Conservation (phyloP, 768 basidiomycete species). For the Antrodiella citrinella region DNA sequence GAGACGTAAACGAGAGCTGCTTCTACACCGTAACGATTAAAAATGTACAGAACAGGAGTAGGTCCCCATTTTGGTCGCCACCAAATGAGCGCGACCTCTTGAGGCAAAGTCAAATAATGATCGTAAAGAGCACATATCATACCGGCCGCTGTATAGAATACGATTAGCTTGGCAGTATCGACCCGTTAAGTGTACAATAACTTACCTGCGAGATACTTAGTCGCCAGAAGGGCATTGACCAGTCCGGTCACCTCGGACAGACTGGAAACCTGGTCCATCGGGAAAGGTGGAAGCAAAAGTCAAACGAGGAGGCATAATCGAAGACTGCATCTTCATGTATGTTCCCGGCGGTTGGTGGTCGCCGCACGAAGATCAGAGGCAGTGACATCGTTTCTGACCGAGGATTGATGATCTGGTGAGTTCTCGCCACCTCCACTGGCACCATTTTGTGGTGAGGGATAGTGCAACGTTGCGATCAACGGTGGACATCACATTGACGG, state of each 20-base stretch:
- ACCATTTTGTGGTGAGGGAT: too few species aligned
- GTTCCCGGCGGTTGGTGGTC: too few species aligned
- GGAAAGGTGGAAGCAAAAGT: not conserved
- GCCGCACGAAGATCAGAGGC: too few species aligned
- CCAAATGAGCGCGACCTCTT: conserved; percentile 4
- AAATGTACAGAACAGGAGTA: conserved; percentile 1
- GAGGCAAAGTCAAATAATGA: not conserved
- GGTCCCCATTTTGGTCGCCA: not conserved
- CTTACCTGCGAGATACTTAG: conserved; percentile 3
- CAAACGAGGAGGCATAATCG: not conserved
- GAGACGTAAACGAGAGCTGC: conserved; percentile 2
- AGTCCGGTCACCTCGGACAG: not conserved
- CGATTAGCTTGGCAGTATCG: too few species aligned
- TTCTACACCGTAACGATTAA: conserved; percentile 7
- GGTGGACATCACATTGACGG: too few species aligned
- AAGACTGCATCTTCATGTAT: not conserved
- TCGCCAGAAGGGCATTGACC: conserved; percentile 1
- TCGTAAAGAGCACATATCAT: conserved; percentile 3
- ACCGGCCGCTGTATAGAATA: not conserved
- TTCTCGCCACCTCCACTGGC: too few species aligned
- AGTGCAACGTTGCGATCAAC: too few species aligned
- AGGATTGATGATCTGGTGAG: too few species aligned
- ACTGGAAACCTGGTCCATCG: not conserved
- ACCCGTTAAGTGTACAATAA: too few species aligned
- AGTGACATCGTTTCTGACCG: too few species aligned